phyloP scores from a whole-genome alignment of 257 asterid species.

The Solanum rostratum region DNA sequence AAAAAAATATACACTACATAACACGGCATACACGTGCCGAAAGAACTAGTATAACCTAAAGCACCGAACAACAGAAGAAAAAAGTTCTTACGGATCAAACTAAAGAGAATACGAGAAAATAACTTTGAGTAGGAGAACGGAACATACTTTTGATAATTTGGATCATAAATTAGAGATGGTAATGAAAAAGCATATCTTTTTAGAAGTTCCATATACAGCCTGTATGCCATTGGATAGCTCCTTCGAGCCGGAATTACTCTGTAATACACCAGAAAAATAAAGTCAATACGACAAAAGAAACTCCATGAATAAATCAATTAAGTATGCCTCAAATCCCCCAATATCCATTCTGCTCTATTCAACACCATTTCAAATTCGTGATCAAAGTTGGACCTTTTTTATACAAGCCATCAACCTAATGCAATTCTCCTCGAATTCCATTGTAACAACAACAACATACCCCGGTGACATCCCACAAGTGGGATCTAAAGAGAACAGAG shows the following conservation, averaged over 20 bases:
- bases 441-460: too few relatives aligned
- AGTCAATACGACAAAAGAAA: not conserved
- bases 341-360: not conserved
- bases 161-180: conserved; percentile 60
- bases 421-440: not conserved
- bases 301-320: not conserved
- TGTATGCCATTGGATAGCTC: conserved; percentile 63
- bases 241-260: conserved; percentile 75
- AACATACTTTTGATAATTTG: conserved; percentile 58
- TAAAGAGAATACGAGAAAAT: not conserved
- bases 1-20: too few relatives aligned
- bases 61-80: not conserved
- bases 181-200: conserved; percentile 76
- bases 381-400: not conserved
- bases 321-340: not conserved
- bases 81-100: not conserved
- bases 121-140: not conserved
- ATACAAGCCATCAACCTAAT: not conserved
- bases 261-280: not conserved
- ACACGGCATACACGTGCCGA: too few relatives aligned
- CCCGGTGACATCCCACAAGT: too few relatives aligned
- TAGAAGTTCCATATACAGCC: conserved; percentile 83
- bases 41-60: not conserved
- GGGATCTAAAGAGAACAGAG: too few relatives aligned
- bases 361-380: not conserved